These are phyloP conservation scores for Annulohypoxylon moriforme DNA, from an alignment of 495 filamentous ascomycete genomes.

Conservation along the genomic window DNA sequence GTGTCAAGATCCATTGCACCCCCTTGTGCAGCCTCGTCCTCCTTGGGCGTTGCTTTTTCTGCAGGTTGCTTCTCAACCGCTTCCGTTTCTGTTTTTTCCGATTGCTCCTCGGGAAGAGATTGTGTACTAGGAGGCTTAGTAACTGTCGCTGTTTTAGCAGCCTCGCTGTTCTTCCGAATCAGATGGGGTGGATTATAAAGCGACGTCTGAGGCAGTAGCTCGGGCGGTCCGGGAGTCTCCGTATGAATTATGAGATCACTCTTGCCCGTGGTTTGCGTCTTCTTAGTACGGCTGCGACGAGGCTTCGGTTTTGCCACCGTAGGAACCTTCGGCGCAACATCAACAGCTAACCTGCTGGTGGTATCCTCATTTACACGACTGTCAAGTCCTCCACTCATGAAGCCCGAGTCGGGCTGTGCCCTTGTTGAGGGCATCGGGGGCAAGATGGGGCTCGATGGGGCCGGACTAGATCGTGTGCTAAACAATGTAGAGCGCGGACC, in stretches of 20 bases:
- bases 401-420: slow-evolving; percentile 75
- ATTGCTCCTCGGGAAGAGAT: slow-evolving; percentile 2
- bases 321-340: slow-evolving; percentile 28
- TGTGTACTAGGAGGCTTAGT: slow-evolving; percentile 50
- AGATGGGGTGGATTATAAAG: slow-evolving; percentile 54
- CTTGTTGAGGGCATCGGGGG: slow-evolving; percentile 66
- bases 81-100: slow-evolving; percentile 12
- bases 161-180: slow-evolving; percentile 39
- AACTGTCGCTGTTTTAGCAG: slow-evolving; percentile 38
- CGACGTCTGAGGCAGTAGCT: slow-evolving; percentile 57
- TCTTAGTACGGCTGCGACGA: slow-evolving; percentile 51
- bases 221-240: slow-evolving; percentile 57
- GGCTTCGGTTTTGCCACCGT: slow-evolving; percentile 45
- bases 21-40: slow-evolving; percentile 46
- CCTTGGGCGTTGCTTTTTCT: slow-evolving; percentile 12
- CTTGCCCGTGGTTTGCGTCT: slow-evolving; percentile 41
- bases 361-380: slow-evolving; percentile 63
- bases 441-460: slow-evolving; percentile 78
- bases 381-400: slow-evolving; percentile 80
- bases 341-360: slow-evolving; percentile 47
- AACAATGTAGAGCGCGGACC: slow-evolving; percentile 65
- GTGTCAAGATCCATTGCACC: slow-evolving; percentile 55
- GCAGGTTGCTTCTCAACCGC: slow-evolving; percentile 5
- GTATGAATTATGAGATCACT: slow-evolving; percentile 52
- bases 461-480: slow-evolving; percentile 61